Percentiles rank a stretch among this genome's conserved stretches.
Conservation (phyloP, 345 rosid species). For the Eutrema yunnanense region DNA sequence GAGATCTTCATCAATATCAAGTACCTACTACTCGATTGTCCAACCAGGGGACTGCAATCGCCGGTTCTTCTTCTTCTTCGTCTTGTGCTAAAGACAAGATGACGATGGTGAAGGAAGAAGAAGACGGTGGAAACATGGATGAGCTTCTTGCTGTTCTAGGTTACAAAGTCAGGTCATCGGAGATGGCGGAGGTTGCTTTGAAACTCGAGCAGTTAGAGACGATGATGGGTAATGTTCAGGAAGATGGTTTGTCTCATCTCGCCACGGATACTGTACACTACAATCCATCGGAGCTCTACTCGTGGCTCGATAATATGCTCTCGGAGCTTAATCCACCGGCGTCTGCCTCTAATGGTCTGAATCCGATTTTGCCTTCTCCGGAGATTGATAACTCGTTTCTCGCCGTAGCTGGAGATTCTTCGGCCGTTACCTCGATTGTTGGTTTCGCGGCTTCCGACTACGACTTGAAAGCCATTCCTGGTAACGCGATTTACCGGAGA, state of each 20-base stretch:
- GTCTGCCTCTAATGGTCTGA: neutral
- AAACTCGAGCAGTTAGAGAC: slow-evolving; percentile 78
- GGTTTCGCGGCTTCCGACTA: slow-evolving; percentile 46
- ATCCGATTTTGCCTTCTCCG: neutral
- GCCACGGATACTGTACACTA: slow-evolving; percentile 67
- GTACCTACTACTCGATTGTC: slow-evolving; percentile 12
- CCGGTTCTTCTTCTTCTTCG: slow-evolving; percentile 11
- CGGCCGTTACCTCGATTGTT: slow-evolving; percentile 36
- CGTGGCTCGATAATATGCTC: slow-evolving; percentile 65
- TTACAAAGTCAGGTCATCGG: slow-evolving; percentile 67
- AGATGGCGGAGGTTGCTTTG: slow-evolving; percentile 83
- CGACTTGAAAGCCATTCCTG: slow-evolving; percentile 70
- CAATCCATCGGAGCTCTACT: slow-evolving; percentile 64
- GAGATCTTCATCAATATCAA: slow-evolving; percentile 43
- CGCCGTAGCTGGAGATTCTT: slow-evolving; percentile 34
- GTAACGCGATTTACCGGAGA: slow-evolving; percentile 48
- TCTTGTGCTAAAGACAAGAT: slow-evolving; percentile 32
- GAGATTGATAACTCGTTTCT: slow-evolving; percentile 30
- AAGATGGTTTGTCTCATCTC: slow-evolving; percentile 52
- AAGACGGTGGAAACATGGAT: slow-evolving; percentile 49
- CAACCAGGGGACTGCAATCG: slow-evolving; percentile 3
- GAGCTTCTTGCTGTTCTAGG: slow-evolving; percentile 70
- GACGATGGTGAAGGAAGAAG: slow-evolving; percentile 44
- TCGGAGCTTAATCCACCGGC: slow-evolving; percentile 52
- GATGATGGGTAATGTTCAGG: slow-evolving; percentile 55